Evolutionary conservation across 495 filamentous ascomycete species (phyloP), one percentile per base, ranked within the genome.

Genomic region (Lepraria neglecta): DNA sequence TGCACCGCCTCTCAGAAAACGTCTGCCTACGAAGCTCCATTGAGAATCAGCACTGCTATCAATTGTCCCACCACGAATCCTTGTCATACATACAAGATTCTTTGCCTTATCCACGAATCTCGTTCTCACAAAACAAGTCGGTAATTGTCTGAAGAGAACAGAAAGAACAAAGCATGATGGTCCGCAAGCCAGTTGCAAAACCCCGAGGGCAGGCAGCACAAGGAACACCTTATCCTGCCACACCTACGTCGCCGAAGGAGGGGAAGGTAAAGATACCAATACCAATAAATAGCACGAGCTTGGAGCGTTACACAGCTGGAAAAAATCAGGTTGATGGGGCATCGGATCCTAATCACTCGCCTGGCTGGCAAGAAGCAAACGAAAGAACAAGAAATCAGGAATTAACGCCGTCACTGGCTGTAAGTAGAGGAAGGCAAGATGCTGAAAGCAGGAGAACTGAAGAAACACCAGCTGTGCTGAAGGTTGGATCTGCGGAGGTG

Each of bases 181-280:
- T 63, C 50, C 53, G 63, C 15, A 65, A 63, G 58, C 53, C 59
- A 27, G 53, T 58, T 27, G 35, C 61, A 21, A 28, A 42, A 9
- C n/a, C 59, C 28, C 21, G 28, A 43, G n/a, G 19, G 35, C 63
- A 38, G 28, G 30, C 63, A 63, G 33, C 58, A 42, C 21, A 63
- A 53, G n/a, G 40, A 6, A 14, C 14, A 28, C 53, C 63, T 12
- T 65, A 65, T 57, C 63, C 52, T 14, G 17, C 58, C n/a, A 63
- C 59, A 9, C 59, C 60, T 12, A 38, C 15, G 24, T 65, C 63
- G 35, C 58, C 44, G 6, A 5, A 10, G 6, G 46, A 31, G 24
- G 30, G 24, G 14, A 56, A 31, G 17, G 9, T 12, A 24, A 56
- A 47, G 28, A 4, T 11, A 27, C 11, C 50, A 47, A 31, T 33